Base-by-base conservation (phyloP, 192 early-diverging fungal genomes). In the Kappamyces sp. region DNA sequence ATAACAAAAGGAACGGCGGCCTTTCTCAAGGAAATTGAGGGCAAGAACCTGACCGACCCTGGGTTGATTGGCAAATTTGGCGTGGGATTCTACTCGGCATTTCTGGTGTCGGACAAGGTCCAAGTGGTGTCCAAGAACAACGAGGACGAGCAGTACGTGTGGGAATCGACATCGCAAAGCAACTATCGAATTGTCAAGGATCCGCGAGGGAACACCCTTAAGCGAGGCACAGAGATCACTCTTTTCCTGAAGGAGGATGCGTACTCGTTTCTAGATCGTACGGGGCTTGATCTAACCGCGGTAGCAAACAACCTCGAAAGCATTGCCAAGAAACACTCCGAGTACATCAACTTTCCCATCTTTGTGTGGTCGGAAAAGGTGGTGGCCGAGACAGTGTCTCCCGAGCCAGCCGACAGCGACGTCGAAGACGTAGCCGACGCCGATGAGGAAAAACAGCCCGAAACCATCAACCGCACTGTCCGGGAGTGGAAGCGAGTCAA, bases 281-380 rank as follows among this genome's bases (percentile, higher is more conserved):
- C 59, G 7, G 78, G 54, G 47, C 78, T 99, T 22, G 22, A 22
- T 22, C 22, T 22, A 22, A 22, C 22, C 22, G 22, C 22, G 22
- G 22, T 22, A 22, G 22, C 22, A 22, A 22, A 22, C 22, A 22
- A 22, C 22, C 22, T 22, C 42, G 65, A 83, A 39, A 67, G 67
- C 7, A 73, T 96, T 3, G 83, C 96, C 51, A 66, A 79, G 46
- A 91, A 88, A 67, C 58, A 98, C 78, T 91, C 88, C 59, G 89
- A 96, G 72, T 98, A 96, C 74, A 94, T 98, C 67, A 94, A 87
- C 45, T 99, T 98, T 76, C 93, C 93, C n/a, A 98, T 99, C 69
- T 88, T 86, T 58, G 57, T 94, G 32, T 89, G 86, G 77, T 60
- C 76, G 11, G 69, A 64, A 2, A 77, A 78, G 53, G 75, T 72